Evolutionary conservation across 345 rosid genomes (phyloP).

Genomic region (Noccaea bulbosa): DNA sequence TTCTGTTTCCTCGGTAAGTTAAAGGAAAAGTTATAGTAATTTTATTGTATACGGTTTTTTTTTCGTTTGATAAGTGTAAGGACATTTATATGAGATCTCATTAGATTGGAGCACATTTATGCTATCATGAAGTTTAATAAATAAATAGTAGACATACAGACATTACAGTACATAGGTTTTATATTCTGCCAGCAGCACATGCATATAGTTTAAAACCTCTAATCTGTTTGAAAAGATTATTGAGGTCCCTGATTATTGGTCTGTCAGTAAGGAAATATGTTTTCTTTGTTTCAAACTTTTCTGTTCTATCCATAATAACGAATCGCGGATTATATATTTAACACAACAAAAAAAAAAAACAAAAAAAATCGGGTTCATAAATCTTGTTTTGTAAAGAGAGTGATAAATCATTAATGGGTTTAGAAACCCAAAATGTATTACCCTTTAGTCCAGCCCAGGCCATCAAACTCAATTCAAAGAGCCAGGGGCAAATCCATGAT

Average conservation of each 20-base stretch:
- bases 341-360: not conserved
- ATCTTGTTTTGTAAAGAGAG: not conserved
- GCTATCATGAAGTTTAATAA: too few relatives aligned
- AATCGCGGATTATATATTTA: not conserved
- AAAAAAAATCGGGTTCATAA: not conserved
- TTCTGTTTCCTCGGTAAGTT: too few relatives aligned
- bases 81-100: too few relatives aligned
- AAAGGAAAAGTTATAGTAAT: too few relatives aligned
- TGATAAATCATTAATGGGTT: not conserved
- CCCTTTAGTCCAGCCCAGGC: not conserved
- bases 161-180: too few relatives aligned
- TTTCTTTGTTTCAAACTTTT: not conserved
- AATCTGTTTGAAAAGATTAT: not conserved
- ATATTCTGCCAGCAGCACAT: too few relatives aligned
- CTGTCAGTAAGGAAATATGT: not conserved
- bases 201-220: not conserved
- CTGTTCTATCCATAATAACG: not conserved
- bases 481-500: not conserved
- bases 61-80: too few relatives aligned
- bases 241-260: too few relatives aligned
- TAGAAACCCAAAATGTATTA: not conserved
- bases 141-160: too few relatives aligned
- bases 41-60: too few relatives aligned
- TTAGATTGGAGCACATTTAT: not conserved
- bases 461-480: not conserved